Base-by-base conservation (phyloP, 768 basidiomycete species). In the Lentinula detonsa region DNA sequence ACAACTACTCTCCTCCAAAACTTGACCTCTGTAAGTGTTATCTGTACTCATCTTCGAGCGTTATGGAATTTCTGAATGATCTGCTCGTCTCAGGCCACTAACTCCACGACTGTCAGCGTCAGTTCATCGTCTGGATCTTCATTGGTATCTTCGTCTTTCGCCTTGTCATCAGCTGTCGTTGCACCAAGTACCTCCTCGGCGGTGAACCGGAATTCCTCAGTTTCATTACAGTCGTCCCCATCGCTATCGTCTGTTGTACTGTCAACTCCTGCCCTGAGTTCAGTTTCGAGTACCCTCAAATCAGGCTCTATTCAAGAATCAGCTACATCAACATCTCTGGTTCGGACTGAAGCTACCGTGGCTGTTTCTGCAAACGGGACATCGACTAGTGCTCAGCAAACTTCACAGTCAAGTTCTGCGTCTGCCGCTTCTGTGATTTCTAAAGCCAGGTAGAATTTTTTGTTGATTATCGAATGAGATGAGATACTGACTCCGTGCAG, bases 1-100 rank as follows among this genome's bases (percentile, higher is more conserved):
- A 8, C 31, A 21, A n/a, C 45, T 43, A 34, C 35, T 34, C 31
- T 59, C 48, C 4, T 51, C n/a, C 11, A 35, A 9, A 60, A 53
- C 59, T 35, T 39, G 18, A 60, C 37, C 59, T 60, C 34, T n/a
- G 52, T 60, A 33, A 51, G 52, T 50, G 13, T 7, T 39, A 18
- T 50, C 50, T 11, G 8, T 9, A 8, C 16, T 49, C 31, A 10
- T 39, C 15, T 4, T 59, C 46, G 1, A 9, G 28, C n/a, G 28
- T 13, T 28, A 28, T 28, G 28, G 28, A 28, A 28, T 3, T 3
- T 37, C 23, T 43, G 10, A 13, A 13, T n/a, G 11, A 35, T 57
- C 28, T 37, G 16, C 31, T 28, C 37, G 11, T n/a, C 6, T n/a
- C 37, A 59, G 57, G 11, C 28, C 4, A n/a, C 15, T 31, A 37